A percentile compares a stretch with the other conserved stretches of the same genome.
phyloP scores from a whole-genome alignment of 805 yeast species.

The Pichia nakasei region DNA sequence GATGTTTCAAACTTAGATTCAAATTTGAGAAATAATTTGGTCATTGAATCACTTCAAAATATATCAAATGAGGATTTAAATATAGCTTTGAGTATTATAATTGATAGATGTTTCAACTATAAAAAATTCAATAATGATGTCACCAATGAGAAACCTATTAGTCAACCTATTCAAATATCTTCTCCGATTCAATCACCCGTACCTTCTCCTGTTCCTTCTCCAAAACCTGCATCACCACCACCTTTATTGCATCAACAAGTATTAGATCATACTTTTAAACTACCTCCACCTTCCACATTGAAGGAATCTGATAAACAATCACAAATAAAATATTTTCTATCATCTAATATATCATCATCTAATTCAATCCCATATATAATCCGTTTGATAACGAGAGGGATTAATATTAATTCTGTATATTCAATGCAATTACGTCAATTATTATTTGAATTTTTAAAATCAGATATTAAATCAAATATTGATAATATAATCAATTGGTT shows the following conservation, averaged over 20 bases:
- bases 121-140: background rate
- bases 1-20: constrained; percentile 65
- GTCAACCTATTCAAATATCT: constrained; percentile 2
- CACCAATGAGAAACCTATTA: background rate
- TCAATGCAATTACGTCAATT: constrained; percentile 60
- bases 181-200: too few species aligned
- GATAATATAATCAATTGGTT: constrained; percentile 85
- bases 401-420: constrained; percentile 34
- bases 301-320: constrained; percentile 46
- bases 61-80: constrained; percentile 45
- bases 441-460: constrained; percentile 63
- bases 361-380: constrained; percentile 46
- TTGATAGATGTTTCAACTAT: constrained; percentile 44
- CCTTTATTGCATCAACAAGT: background rate
- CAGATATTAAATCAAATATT: constrained; percentile 60
- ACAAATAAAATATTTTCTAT: constrained; percentile 52
- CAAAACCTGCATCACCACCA: background rate
- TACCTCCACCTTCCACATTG: constrained; percentile 52
- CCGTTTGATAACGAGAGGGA: constrained; percentile 77
- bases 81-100: constrained; percentile 61
- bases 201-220: too few species aligned
- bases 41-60: constrained; percentile 53
- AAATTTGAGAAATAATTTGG: constrained; percentile 55
- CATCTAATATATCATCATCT: constrained; percentile 29
- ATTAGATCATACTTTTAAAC: constrained; percentile 27